Percentiles rank a stretch among this genome's conserved stretches.
Evolutionary conservation across 2,329 filamentous ascomycete species (phyloP).

Genomic region (Ophiostoma australiae): DNA sequence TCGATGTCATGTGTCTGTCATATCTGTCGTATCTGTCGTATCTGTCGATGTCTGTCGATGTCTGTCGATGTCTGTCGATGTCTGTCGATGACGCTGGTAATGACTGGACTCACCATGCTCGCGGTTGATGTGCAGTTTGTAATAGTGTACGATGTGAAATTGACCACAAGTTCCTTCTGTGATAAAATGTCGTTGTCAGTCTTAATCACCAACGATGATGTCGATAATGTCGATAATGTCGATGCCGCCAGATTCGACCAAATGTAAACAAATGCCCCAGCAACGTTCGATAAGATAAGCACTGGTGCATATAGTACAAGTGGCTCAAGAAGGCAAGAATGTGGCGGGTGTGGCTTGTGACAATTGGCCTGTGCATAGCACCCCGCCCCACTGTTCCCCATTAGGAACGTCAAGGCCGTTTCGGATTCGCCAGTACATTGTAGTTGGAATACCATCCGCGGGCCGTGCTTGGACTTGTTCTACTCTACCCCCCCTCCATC

Average conservation of each 20-base stretch:
- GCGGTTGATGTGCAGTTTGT: background rate
- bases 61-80: too few relatives aligned
- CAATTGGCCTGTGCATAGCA: background rate
- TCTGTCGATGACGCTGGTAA: background rate
- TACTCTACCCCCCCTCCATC: background rate
- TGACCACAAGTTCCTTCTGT: background rate
- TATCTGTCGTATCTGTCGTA: background rate
- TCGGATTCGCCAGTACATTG: slow-evolving; percentile 5
- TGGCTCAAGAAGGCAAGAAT: background rate
- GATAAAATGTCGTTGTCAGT: background rate
- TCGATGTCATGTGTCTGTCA: background rate
- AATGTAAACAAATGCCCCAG: slow-evolving; percentile 27
- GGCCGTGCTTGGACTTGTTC: background rate
- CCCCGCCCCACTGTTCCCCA: slow-evolving; percentile 13
- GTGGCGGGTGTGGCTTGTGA: slow-evolving; percentile 16
- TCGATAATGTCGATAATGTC: background rate
- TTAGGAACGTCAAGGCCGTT: background rate
- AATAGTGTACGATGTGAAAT: too few relatives aligned
- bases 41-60: too few relatives aligned
- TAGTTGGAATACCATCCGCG: background rate
- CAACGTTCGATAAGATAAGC: slow-evolving; percentile 25
- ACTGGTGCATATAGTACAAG: background rate
- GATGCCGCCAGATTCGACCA: slow-evolving; percentile 2
- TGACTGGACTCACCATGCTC: slow-evolving; percentile 5
- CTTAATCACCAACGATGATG: background rate